Evolutionary conservation across 2,329 filamentous ascomycete genomes (phyloP), one percentile per base, ranked within the genome.

Genomic region (Ramularia collo-cygni): DNA sequence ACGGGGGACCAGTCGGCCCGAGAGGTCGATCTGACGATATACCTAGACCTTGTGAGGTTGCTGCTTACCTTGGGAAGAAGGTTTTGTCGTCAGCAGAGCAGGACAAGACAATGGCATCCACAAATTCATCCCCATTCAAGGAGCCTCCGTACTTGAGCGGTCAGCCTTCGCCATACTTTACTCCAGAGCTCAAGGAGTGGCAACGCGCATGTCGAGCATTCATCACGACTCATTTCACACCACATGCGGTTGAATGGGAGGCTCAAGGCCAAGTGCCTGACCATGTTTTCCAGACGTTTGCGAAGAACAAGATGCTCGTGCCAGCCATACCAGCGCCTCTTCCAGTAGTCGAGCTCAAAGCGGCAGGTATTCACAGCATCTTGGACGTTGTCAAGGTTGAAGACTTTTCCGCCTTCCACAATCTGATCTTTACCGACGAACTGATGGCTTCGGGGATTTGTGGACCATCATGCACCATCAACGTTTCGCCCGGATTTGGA

Each of bases 391-490:
- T 88, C 38, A 76, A 83, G 56, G 83, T 83, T 36, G 78, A 86
- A 61, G 81, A 89, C 47, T 92, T 89, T 55, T 85, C 92, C 62
- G 88, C 87, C 64, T 84, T 93, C 64, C 85, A 92, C 62, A 85
- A 90, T 59, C 61, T 90, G 59, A 76, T 92, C 49, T 69, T 83
- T 37, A 67, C 71, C 6, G 85, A 92, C 64, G 86, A 93, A 64
- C 65, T 84, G 51, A 71, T 74, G 2, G 74, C 86, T 27, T 69
- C 76, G 6, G 85, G 82, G 59, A 79, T 83, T 85, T 86, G 53
- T 86, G 86, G 1, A 92, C 90, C 65, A 79, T 85, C 61, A 85
- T 93, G 60, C 85, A 85, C 5, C 86, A 86, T 64, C 77, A 92
- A 75, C 81, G 24, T 84, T 2, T 85, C 86, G 37, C 86, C 92